phyloP scores from a whole-genome alignment of 495 filamentous ascomycete species.

The Astrothelium subdiscretum region DNA sequence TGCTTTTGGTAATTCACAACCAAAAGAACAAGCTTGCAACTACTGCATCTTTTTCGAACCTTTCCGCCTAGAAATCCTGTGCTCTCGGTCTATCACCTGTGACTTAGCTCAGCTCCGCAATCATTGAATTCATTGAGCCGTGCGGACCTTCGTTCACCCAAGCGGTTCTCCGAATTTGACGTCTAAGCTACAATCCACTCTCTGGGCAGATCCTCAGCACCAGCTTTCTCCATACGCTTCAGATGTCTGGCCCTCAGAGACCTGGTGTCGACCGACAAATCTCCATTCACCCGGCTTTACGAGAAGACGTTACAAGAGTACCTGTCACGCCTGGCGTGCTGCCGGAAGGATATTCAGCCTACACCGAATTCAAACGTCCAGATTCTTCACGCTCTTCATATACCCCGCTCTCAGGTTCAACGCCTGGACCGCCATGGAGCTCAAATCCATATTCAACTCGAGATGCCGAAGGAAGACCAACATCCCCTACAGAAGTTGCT shows the following conservation, averaged over 20 bases:
- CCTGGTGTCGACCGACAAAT: neutral
- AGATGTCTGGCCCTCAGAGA: neutral
- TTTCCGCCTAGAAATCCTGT: neutral
- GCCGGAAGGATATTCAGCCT: neutral
- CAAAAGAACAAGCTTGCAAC: neutral
- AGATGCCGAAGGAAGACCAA: slow-evolving; percentile 8
- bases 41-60: neutral
- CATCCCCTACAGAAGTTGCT: slow-evolving; percentile 36
- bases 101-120: neutral
- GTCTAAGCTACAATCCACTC: neutral
- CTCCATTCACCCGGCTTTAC: slow-evolving; percentile 20
- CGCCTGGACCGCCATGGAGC: neutral
- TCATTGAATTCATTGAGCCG: neutral
- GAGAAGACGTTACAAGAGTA: slow-evolving; percentile 22
- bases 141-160: neutral
- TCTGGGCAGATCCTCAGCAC: neutral
- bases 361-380: slow-evolving; percentile 6
- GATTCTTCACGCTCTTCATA: neutral
- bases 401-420: neutral
- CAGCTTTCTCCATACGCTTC: neutral
- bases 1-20: too few relatives aligned
- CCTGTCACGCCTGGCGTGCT: slow-evolving; percentile 23
- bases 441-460: neutral
- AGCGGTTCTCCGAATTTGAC: neutral
- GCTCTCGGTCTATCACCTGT: neutral